phyloP scores from a whole-genome alignment of 257 asterid species.

The Nemophila menziesii region DNA sequence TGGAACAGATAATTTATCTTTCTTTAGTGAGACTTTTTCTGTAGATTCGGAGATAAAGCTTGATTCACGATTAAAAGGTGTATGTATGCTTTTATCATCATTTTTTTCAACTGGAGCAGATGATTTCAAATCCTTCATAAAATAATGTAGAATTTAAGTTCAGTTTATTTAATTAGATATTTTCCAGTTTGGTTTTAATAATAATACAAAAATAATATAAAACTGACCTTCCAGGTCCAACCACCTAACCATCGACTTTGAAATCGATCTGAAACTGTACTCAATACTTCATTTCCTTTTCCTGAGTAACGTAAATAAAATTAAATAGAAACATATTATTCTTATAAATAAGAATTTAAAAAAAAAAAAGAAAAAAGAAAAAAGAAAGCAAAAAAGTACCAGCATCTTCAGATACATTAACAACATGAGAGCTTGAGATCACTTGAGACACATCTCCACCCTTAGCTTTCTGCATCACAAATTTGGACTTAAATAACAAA shows the following conservation, averaged over 20 bases:
- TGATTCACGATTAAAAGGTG: conserved; percentile 51
- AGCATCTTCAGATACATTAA: conserved; percentile 17
- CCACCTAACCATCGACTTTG: conserved; percentile 80
- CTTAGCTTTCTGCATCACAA: conserved; percentile 30
- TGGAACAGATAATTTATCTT: too few species aligned
- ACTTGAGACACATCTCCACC: conserved; percentile 26
- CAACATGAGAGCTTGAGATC: conserved; percentile 18
- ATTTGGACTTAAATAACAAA: neutral
- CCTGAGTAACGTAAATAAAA: conserved; percentile 26
- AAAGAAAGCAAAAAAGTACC: conserved; percentile 24
- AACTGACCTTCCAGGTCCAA: conserved; percentile 54
- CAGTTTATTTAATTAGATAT: too few species aligned
- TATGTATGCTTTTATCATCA: conserved; percentile 21
- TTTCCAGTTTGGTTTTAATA: too few species aligned
- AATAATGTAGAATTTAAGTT: conserved; percentile 2
- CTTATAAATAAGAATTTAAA: conserved; percentile 9
- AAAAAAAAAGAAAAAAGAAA: conserved; percentile 10
- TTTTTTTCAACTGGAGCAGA: conserved; percentile 17
- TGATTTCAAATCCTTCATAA: conserved; percentile 31
- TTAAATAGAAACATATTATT: conserved; percentile 1
- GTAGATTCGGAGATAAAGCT: conserved; percentile 76
- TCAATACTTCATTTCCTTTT: conserved; percentile 13
- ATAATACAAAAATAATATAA: too few species aligned
- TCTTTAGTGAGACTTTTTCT: too few species aligned
- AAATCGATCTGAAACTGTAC: conserved; percentile 27